Base-by-base conservation (phyloP, 192 early-diverging fungal species). In the Pilobolus umbonatus region DNA sequence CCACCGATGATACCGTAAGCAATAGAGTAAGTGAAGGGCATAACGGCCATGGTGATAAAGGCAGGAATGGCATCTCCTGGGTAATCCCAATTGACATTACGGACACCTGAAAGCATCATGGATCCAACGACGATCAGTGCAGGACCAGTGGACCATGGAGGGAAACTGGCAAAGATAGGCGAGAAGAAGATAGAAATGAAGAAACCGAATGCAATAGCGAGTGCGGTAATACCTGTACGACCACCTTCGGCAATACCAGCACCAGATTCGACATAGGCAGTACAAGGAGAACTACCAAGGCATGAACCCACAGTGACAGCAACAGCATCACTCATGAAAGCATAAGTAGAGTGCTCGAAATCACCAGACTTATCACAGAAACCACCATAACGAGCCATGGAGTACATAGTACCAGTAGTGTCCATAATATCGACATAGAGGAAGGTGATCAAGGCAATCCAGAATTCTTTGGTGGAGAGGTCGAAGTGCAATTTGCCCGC, bases 371-470 rank as follows among this genome's bases (percentile, higher is more conserved):
- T 78, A 53, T 89, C 81, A 66, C 80, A 81, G 62, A 84, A 88
- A 22, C 90, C 87, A 57, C 83, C 90, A 72, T 86, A 89, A 54
- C 79, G 80, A 28, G 88, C 88, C 90, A 90, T 88, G 24, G 88
- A 90, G 55, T 84, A 90, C 82, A 92, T 75, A 29, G 90, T 91
- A 17, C 88, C 88, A 3, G 89, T 93, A 51, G 87, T 88, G 66
- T 93, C 91, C 59, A 93, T 70, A 42, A 93, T 88, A 69, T 93
- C 91, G 58, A 93, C 86, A 55, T 90, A 92, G 43, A 92, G 68
- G 71, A 93, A 89, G 2, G 86, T 93, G 43, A 93, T 78, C 44
- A 93, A 75, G 6, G 91, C 89, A 25, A 89, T 75, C 87, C 89
- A 93, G 42, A 91, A 64, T 36, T 87, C 80, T 29, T 75, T 69